Percentiles rank a stretch among this genome's conserved stretches.
Evolutionary conservation across 352 stramenopile species (phyloP).

Genomic region (Blastocystis sp.): DNA sequence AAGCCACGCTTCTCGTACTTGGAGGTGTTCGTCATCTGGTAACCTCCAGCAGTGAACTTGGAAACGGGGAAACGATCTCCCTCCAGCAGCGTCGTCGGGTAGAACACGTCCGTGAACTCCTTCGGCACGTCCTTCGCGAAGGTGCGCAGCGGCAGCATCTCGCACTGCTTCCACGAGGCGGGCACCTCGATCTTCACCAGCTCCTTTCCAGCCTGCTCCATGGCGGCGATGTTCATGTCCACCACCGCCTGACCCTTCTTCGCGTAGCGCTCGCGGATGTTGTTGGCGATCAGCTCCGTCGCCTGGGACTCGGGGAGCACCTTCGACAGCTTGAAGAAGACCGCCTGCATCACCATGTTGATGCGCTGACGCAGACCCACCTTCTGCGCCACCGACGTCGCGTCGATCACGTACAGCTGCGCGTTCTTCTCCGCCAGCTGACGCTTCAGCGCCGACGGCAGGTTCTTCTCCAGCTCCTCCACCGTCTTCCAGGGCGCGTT

Average conservation of each 20-base stretch:
- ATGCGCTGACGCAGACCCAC: slow-evolving; percentile 63
- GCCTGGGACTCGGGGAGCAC: not conserved
- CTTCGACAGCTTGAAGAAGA: slow-evolving; percentile 14
- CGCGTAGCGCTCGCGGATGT: not conserved
- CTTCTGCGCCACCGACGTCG: slow-evolving; percentile 59
- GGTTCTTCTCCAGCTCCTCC: slow-evolving; percentile 59
- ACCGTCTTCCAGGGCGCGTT: slow-evolving; percentile 56
- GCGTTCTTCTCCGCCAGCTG: slow-evolving; percentile 62
- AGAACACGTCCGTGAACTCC: slow-evolving; percentile 61
- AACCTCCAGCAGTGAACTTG: slow-evolving; percentile 63
- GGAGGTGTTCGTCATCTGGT: slow-evolving; percentile 62
- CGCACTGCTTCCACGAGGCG: slow-evolving; percentile 60
- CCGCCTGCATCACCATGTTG: slow-evolving; percentile 64
- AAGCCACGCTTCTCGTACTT: slow-evolving; percentile 62
- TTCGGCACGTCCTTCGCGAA: slow-evolving; percentile 62
- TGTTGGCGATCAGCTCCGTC: not conserved
- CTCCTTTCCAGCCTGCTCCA: not conserved
- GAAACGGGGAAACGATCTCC: slow-evolving; percentile 64
- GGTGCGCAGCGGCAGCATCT: slow-evolving; percentile 58
- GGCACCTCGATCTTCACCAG: slow-evolving; percentile 58
- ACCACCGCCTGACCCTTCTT: not conserved
- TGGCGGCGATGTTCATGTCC: slow-evolving; percentile 1
- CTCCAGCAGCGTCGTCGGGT: slow-evolving; percentile 59
- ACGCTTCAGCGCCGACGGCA: slow-evolving; percentile 61
- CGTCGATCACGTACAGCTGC: not conserved